A percentile compares a stretch with the other conserved stretches of the same genome.
Conservation (phyloP, 768 basidiomycete genomes). For the Candolleomyces aberdarensis region DNA sequence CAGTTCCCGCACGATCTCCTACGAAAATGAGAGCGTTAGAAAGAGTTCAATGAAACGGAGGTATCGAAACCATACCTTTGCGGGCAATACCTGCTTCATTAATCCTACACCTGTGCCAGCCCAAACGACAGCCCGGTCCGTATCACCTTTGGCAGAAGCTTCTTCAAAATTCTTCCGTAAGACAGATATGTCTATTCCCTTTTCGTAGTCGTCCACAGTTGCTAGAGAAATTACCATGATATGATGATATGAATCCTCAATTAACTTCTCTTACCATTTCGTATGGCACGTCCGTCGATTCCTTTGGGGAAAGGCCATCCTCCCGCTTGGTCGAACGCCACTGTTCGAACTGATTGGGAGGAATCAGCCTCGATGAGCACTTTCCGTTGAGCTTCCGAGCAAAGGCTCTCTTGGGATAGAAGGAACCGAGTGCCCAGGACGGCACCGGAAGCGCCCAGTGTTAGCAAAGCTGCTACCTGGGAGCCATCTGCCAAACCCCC, state of each 20-base stretch:
- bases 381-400: slow-evolving; percentile 49
- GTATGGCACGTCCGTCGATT: slow-evolving; percentile 59
- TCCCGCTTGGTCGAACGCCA: slow-evolving; percentile 61
- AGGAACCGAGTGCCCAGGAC: slow-evolving; percentile 77
- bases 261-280: slow-evolving; percentile 36
- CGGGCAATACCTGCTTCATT: slow-evolving; percentile 40
- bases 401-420: slow-evolving; percentile 62
- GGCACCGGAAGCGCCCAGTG: slow-evolving; percentile 64
- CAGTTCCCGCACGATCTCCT: slow-evolving; percentile 57
- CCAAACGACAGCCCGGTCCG: slow-evolving; percentile 59
- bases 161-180: slow-evolving; percentile 44
- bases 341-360: slow-evolving; percentile 48
- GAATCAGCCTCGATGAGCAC: slow-evolving; percentile 48
- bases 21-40: slow-evolving; percentile 4
- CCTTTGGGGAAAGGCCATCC: slow-evolving; percentile 54
- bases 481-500: slow-evolving; percentile 67
- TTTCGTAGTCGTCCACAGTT: slow-evolving; percentile 56
- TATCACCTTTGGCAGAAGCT: slow-evolving; percentile 43
- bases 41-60: background rate
- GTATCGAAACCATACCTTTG: slow-evolving; percentile 22
- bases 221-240: slow-evolving; percentile 28
- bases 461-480: slow-evolving; percentile 63
- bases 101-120: slow-evolving; percentile 63
- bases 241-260: slow-evolving; percentile 2
- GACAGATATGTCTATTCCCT: slow-evolving; percentile 39